phyloP scores from a whole-genome alignment of 1,284 basidiomycete genomes.

The Wolfiporia cocos region DNA sequence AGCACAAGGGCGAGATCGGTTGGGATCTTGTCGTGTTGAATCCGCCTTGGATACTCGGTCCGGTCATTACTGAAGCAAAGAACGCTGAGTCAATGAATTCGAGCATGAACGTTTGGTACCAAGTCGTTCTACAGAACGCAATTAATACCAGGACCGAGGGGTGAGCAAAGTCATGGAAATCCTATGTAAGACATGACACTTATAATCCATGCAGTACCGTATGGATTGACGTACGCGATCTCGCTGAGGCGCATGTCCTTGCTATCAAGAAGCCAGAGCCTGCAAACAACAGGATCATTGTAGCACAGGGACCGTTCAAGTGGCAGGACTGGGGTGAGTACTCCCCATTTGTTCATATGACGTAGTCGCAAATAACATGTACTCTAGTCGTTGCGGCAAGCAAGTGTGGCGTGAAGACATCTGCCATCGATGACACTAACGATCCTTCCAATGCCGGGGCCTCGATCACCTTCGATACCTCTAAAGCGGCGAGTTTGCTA shows the following conservation, averaged over 20 bases:
- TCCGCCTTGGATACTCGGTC: constrained; percentile 48
- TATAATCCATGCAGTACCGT: too few relatives aligned
- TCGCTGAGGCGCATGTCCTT: too few relatives aligned
- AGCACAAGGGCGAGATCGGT: constrained; percentile 37
- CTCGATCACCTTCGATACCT: constrained; percentile 22
- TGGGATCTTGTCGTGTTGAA: constrained; percentile 55
- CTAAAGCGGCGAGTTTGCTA: constrained; percentile 37
- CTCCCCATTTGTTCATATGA: neutral
- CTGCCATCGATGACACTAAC: constrained; percentile 15
- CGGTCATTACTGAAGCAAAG: constrained; percentile 43
- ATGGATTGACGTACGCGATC: too few relatives aligned
- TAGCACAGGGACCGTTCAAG: too few relatives aligned
- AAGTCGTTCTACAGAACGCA: constrained; percentile 28
- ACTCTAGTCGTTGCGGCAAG: neutral
- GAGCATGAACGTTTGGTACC: constrained; percentile 33
- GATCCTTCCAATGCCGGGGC: constrained; percentile 22
- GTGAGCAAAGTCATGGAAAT: too few relatives aligned
- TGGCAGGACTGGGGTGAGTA: too few relatives aligned
- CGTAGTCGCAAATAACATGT: neutral
- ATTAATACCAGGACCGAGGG: too few relatives aligned
- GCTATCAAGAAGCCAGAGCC: too few relatives aligned
- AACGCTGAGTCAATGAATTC: constrained; percentile 44
- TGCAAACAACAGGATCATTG: too few relatives aligned
- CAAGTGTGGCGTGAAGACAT: neutral
- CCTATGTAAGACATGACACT: too few relatives aligned